Evolutionary conservation across 2,329 filamentous ascomycete genomes (phyloP), one percentile per base, ranked within the genome.

Genomic region (Dactylellina leptospora): DNA sequence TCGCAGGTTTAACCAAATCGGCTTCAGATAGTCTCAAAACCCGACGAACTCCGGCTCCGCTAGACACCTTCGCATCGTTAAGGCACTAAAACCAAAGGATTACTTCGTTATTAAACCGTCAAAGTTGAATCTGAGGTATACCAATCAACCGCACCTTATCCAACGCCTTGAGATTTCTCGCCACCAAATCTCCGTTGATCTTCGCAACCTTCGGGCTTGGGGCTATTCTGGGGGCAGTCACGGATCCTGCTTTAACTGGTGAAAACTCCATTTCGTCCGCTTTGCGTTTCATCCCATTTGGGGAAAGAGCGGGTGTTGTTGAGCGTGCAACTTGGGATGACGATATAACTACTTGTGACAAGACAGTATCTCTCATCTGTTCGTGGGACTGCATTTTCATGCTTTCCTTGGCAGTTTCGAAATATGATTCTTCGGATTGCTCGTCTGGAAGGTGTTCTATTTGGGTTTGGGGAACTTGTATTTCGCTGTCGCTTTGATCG

Each of bases 401-500:
- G 8, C 10, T 33, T 60, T 58, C 38, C 16, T 30, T 6, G 5
- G 23, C 38, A n/a, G 16, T 33, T 22, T 58, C 22, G 11, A 22
- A 45, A n/a, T n/a, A n/a, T n/a, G n/a, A n/a, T n/a, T 11, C 6
- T 4, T 38, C 22, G 6, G 6, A 16, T 2, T 25, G 13, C 2
- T 47, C 25, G 25, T 45, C 27, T 47, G 8, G 4, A 22, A 38
- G 6, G 20, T 16, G 23, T n/a, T 48, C 25, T 4, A 54, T 59
- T 40, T 59, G 62, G 2, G 62, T 68, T 40, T 68, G 54, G 10
- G 11, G 20, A 16, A 68, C 62, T 30, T 68, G 62, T 13, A 68
- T 18, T 51, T 50, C 36, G 36, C 6, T 40, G 3, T 40, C 36
- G 4, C 4, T 40, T 6, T n/a, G 36, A n/a, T 40, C 36, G 6